Evolutionary conservation across 2,329 filamentous ascomycete species (phyloP).

Genomic region (Colletotrichum tabaci): DNA sequence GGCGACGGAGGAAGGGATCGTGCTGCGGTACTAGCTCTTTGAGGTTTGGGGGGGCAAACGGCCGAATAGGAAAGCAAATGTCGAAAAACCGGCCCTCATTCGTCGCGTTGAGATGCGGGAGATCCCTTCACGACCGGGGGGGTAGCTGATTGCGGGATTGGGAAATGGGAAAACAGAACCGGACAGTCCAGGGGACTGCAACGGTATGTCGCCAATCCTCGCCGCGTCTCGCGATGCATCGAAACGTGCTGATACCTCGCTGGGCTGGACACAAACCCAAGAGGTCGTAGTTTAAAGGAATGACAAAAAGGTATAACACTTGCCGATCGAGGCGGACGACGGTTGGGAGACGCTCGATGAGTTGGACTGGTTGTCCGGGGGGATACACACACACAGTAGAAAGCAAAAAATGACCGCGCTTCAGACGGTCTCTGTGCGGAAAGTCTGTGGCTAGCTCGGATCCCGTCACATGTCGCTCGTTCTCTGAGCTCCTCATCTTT

Average conservation of each 20-base stretch:
- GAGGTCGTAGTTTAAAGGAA: not conserved
- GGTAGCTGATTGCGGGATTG: conserved; percentile 41
- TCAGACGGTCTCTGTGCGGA: conserved; percentile 3
- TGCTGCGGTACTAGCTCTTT: conserved; percentile 14
- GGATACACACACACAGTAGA: not conserved
- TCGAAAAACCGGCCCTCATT: conserved; percentile 42
- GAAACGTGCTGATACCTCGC: not conserved
- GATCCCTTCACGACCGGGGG: conserved; percentile 43
- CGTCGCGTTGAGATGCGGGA: conserved; percentile 38
- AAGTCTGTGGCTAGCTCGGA: conserved; percentile 9
- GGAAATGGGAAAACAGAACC: conserved; percentile 5
- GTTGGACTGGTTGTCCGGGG: not conserved
- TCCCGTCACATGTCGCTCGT: not conserved
- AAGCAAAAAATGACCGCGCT: not conserved
- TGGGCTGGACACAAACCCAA: not conserved
- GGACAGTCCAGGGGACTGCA: not conserved
- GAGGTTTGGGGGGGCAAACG: not conserved
- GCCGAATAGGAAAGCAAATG: conserved; percentile 46
- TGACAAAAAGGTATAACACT: not conserved
- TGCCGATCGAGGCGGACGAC: not conserved
- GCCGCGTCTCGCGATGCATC: not conserved
- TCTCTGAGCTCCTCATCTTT: not conserved
- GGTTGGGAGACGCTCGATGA: not conserved
- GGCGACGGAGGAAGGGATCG: conserved; percentile 1
- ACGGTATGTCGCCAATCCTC: not conserved